Conservation (phyloP, 2,329 filamentous ascomycete species). For the Microsporum ferrugineum region DNA sequence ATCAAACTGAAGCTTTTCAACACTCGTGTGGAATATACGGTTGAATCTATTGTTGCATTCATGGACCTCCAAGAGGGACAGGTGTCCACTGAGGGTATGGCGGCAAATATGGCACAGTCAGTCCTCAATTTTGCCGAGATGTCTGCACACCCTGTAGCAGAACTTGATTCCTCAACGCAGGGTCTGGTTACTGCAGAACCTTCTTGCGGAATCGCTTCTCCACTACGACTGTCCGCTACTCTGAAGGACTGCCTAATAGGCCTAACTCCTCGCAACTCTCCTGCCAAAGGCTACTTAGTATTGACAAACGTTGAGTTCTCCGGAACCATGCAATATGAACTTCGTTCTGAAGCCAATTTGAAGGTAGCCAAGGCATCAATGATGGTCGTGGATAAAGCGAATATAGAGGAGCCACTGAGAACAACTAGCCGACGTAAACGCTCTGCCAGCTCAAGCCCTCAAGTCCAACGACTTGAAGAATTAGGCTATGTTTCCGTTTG, state of each 20-base stretch:
- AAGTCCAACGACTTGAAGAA: constrained; percentile 42
- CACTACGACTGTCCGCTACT: constrained; percentile 46
- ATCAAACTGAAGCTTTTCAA: constrained; percentile 82
- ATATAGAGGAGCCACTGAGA: constrained; percentile 34
- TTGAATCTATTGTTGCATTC: constrained; percentile 69
- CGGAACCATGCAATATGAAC: constrained; percentile 54
- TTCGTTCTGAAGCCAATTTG: constrained; percentile 51
- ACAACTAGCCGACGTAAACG: constrained; percentile 22
- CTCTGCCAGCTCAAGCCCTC: constrained; percentile 27
- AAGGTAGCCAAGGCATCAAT: constrained; percentile 71
- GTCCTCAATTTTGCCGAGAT: constrained; percentile 64
- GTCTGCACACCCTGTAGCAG: constrained; percentile 18
- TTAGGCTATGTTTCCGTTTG: constrained; percentile 77
- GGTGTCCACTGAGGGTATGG: constrained; percentile 59
- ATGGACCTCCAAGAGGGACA: constrained; percentile 59
- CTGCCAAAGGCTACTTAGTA: constrained; percentile 66
- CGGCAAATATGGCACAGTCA: constrained; percentile 64
- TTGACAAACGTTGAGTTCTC: constrained; percentile 65
- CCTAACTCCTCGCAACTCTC: constrained; percentile 63
- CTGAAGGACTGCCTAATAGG: constrained; percentile 73
- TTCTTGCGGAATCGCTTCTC: constrained; percentile 34
- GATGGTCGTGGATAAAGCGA: constrained; percentile 67
- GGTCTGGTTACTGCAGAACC: neutral
- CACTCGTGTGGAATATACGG: constrained; percentile 74
- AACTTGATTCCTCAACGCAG: constrained; percentile 9